These are phyloP conservation scores for Pichia rugopelliculosa DNA, from an alignment of 805 yeast species.

Conservation along the genomic window DNA sequence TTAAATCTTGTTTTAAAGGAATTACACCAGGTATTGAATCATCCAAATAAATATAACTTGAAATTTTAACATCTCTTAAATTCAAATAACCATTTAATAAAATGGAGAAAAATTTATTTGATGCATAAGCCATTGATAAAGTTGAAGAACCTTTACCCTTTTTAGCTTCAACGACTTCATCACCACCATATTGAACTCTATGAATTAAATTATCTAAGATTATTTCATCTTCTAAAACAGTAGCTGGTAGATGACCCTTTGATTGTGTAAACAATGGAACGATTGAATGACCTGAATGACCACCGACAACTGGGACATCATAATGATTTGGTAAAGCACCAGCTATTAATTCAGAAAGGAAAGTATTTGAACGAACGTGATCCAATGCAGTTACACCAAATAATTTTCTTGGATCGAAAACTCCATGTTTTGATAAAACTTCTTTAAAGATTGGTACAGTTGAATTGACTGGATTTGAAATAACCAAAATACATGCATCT, in stretches of 20 bases:
- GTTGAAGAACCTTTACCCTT: constrained; percentile 94
- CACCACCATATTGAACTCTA: constrained; percentile 95
- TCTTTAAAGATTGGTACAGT: constrained; percentile 87
- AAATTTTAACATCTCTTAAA: constrained; percentile 57
- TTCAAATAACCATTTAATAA: constrained; percentile 26
- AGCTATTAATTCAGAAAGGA: constrained; percentile 46
- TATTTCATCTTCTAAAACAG: constrained; percentile 32
- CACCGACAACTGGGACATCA: constrained; percentile 77
- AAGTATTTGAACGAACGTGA: constrained; percentile 80
- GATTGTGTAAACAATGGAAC: constrained; percentile 67
- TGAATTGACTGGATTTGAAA: constrained; percentile 91
- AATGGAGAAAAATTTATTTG: constrained; percentile 63
- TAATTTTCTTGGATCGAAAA: constrained; percentile 62
- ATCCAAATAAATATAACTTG: constrained; percentile 46
- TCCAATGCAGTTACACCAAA: constrained; percentile 90
- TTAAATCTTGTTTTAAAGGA: constrained; percentile 32
- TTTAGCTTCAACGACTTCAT: constrained; percentile 90
- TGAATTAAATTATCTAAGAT: constrained; percentile 50
- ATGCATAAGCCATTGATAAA: constrained; percentile 89
- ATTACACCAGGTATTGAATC: constrained; percentile 46
- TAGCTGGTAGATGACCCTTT: constrained; percentile 23
- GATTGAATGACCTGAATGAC: constrained; percentile 93
- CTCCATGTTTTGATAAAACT: constrained; percentile 59
- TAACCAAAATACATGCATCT: constrained; percentile 68
- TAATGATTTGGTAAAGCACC: constrained; percentile 41